A percentile compares a stretch with the other conserved stretches of the same genome.
These are phyloP conservation scores for Heliamphora exappendiculata DNA, from an alignment of 148 eudicot genomes.

Conservation along the genomic window DNA sequence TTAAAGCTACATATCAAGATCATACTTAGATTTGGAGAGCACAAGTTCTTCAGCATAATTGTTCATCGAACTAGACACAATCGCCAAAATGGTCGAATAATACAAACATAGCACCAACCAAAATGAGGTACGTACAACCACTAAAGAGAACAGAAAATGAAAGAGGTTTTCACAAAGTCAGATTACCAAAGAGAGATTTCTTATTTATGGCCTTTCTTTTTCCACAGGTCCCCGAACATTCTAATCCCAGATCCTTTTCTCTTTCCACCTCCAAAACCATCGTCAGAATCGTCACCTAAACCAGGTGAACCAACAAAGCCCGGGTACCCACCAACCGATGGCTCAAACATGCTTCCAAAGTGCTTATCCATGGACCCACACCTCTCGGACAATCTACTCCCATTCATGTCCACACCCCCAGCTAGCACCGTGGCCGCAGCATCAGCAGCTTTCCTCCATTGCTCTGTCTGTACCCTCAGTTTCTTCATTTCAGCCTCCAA, in stretches of 20 bases:
- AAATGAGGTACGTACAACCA: neutral
- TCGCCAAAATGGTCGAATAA: neutral
- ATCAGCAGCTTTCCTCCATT: conserved; percentile 96
- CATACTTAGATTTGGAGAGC: too few species aligned
- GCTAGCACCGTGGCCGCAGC: conserved; percentile 78
- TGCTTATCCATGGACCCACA: conserved; percentile 88
- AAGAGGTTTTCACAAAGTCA: neutral
- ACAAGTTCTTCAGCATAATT: neutral
- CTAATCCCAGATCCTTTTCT: conserved; percentile 64
- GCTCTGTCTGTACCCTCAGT: conserved; percentile 89
- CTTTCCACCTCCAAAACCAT: conserved; percentile 53
- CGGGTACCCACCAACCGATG: conserved; percentile 27
- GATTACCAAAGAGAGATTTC: neutral
- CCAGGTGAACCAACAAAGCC: conserved; percentile 58
- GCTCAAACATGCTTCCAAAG: conserved; percentile 35
- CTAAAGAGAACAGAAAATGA: neutral
- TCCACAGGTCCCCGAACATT: conserved; percentile 95
- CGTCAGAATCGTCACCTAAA: conserved; percentile 44
- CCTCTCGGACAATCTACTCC: conserved; percentile 49
- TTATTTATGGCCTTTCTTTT: conserved; percentile 74
- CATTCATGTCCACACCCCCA: conserved; percentile 46
- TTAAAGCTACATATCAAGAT: too few species aligned
- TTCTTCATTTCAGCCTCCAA: conserved; percentile 77
- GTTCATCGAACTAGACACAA: neutral
- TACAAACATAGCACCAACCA: conserved; percentile 3